Base-by-base conservation (phyloP, 176 grass and related monocot genomes). In the Themeda triandra region DNA sequence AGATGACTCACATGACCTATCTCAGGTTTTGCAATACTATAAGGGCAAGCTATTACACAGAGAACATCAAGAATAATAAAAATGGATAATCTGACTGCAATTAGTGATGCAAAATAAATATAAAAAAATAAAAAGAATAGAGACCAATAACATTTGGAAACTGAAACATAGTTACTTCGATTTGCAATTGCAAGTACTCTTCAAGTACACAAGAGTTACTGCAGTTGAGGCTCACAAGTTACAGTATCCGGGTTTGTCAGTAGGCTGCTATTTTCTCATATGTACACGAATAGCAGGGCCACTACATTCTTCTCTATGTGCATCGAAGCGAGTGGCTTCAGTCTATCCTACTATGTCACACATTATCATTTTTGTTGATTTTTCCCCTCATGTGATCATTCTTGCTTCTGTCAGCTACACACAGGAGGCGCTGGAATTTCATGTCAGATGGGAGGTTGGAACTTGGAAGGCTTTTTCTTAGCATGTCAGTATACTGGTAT, bases 301-400 rank as follows among this genome's bases (percentile, higher is more conserved):
- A 86, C 75, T 71, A 17, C 81, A 64, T 75, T 90, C 87, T 87
- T 82, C 71, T 9, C 13, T 48, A 27, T 59, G 59, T 66, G 81
- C 78, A 72, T 44, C 10, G 83, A 89, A 86, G 87, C 51, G 69
- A 86, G 83, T 86, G 83, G 86, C 90, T 82, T 86, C 83, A 74
- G 53, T 27, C 74, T 86, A 80, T 64, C 69, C 10, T 65, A 70
- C 48, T 73, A 83, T 79, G 69, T 89, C 74, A 82, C 48, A 71
- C 75, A 69, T 66, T 45, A 51, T 63, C 13, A n/a, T 28, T 4
- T 73, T 30, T 30, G 27, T 30, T 29, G 24, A 63, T 63, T 63
- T 71, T 31, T 32, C 10, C 28, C 11, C 1, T 17, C 78, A 25
- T 77, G 6, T 28, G 21, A 62, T 39, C 81, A 46, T 35, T 4